Percentiles rank a stretch among this genome's conserved stretches.
phyloP scores from a whole-genome alignment of 768 basidiomycete genomes.

The Cyathus striatus region DNA sequence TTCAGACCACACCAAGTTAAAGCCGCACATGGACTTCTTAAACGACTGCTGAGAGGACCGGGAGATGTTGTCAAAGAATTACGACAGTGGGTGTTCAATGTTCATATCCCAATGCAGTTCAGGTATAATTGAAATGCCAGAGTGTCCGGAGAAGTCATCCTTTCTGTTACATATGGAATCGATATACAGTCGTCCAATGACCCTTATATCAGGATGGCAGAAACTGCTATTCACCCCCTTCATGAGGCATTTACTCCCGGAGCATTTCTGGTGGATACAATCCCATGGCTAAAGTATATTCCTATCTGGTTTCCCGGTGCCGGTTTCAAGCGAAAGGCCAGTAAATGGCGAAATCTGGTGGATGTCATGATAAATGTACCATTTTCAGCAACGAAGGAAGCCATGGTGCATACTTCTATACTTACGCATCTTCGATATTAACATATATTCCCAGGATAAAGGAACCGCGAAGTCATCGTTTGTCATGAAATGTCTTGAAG shows the following conservation, averaged over 20 bases:
- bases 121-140: no score
- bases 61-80: no score
- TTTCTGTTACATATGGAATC: neutral
- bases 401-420: conserved; percentile 23
- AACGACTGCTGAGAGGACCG: no score
- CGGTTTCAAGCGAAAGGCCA: conserved; percentile 29
- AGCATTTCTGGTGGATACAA: conserved; percentile 18
- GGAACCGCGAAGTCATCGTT: no score
- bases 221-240: conserved; percentile 3
- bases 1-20: no score
- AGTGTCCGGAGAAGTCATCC: neutral
- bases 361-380: conserved; percentile 11
- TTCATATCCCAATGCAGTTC: no score
- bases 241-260: no score
- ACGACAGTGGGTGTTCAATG: no score
- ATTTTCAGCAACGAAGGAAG: no score
- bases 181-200: neutral
- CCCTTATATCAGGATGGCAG: neutral
- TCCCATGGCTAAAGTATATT: conserved; percentile 24
- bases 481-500: no score
- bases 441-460: conserved; percentile 1
- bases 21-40: no score
- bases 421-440: conserved; percentile 13
- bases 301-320: conserved; percentile 41
- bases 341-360: conserved; percentile 15